phyloP scores from a whole-genome alignment of 1,284 basidiomycete genomes.

The Singerocomus rubriflavus region DNA sequence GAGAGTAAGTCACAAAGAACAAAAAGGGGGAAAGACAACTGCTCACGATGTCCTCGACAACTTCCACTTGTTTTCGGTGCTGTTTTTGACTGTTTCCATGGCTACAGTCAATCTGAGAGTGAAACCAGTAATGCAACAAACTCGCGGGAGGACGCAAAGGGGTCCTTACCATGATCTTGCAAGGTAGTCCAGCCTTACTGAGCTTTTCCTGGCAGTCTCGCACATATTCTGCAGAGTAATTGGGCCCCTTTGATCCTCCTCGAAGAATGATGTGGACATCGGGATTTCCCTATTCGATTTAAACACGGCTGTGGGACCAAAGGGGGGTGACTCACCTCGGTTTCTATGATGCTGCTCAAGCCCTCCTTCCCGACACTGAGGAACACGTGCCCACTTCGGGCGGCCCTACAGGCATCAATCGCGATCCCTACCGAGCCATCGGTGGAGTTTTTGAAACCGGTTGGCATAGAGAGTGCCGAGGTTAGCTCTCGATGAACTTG shows the following conservation, averaged over 20 bases:
- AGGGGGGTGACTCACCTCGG: constrained; percentile 47
- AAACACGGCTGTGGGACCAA: constrained; percentile 7
- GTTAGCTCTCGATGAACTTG: constrained; percentile 91
- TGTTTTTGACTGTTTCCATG: constrained; percentile 93
- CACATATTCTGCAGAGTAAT: constrained; percentile 79
- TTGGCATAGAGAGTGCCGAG: constrained; percentile 87
- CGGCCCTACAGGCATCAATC: constrained; percentile 89
- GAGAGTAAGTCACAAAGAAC: not conserved
- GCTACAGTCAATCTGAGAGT: constrained; percentile 83
- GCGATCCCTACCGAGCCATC: constrained; percentile 80
- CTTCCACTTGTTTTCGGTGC: constrained; percentile 79
- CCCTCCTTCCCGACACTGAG: constrained; percentile 92
- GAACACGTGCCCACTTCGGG: constrained; percentile 86
- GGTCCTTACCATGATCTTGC: constrained; percentile 76
- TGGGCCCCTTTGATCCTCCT: constrained; percentile 84
- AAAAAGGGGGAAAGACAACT: constrained; percentile 7
- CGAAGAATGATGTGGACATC: constrained; percentile 92
- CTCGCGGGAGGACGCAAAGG: not conserved
- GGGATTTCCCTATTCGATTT: constrained; percentile 65
- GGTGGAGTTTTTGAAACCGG: constrained; percentile 79
- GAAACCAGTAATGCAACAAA: not conserved
- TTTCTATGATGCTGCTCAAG: constrained; percentile 88
- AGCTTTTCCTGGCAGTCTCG: constrained; percentile 76
- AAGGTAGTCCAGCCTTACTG: constrained; percentile 72
- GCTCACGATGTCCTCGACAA: constrained; percentile 80